Evolutionary conservation across 805 yeast genomes (phyloP).

Genomic region (Nakazawaea ishiwadae): DNA sequence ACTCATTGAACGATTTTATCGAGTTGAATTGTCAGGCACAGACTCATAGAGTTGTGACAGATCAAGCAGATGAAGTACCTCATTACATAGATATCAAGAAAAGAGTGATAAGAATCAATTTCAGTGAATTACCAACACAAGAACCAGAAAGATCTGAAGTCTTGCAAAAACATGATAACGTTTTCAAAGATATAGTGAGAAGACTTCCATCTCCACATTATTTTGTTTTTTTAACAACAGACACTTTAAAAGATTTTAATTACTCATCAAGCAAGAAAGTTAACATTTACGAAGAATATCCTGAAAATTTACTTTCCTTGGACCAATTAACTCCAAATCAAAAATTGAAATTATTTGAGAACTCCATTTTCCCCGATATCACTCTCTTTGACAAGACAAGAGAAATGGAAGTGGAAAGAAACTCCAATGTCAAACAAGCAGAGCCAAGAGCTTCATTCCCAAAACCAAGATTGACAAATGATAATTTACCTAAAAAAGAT

Average conservation of each 20-base stretch:
- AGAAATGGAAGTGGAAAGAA: slow-evolving; percentile 49
- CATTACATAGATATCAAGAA: slow-evolving; percentile 58
- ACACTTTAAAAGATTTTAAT: slow-evolving; percentile 21
- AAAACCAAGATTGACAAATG: slow-evolving; percentile 26
- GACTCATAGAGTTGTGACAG: slow-evolving; percentile 31
- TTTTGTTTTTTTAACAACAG: slow-evolving; percentile 54
- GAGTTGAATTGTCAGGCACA: slow-evolving; percentile 49
- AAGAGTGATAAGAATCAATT: slow-evolving; percentile 56
- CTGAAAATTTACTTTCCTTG: slow-evolving; percentile 23
- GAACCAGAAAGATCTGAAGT: slow-evolving; percentile 20
- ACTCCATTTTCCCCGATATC: slow-evolving; percentile 49
- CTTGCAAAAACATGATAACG: slow-evolving; percentile 23
- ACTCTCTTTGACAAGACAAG: slow-evolving; percentile 46
- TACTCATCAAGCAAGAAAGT: slow-evolving; percentile 13
- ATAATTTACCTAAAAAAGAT: slow-evolving; percentile 13
- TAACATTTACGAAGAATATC: slow-evolving; percentile 24
- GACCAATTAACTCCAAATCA: slow-evolving; percentile 26
- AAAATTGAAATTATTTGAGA: slow-evolving; percentile 26
- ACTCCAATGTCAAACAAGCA: slow-evolving; percentile 29
- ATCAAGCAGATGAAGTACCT: slow-evolving; percentile 40
- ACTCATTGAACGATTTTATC: slow-evolving; percentile 36
- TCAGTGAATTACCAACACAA: slow-evolving; percentile 42
- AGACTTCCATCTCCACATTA: slow-evolving; percentile 72
- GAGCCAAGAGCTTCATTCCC: slow-evolving; percentile 27
- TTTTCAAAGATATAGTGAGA: slow-evolving; percentile 51